These are phyloP conservation scores for Nidularia pulvinata DNA, from an alignment of 768 basidiomycete genomes.

Conservation along the genomic window DNA sequence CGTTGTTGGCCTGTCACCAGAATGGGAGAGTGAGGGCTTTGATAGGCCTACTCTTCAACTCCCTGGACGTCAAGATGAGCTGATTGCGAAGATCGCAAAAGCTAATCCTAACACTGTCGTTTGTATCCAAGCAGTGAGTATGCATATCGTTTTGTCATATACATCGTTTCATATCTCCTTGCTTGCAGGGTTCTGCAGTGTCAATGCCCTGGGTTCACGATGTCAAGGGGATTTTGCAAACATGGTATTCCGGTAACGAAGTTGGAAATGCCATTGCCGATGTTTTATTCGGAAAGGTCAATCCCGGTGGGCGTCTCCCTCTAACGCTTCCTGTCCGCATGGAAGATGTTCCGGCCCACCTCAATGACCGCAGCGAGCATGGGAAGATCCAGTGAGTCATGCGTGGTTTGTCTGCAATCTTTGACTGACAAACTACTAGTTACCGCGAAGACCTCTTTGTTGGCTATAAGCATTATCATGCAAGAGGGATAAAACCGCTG, in stretches of 20 bases:
- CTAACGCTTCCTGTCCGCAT: slow-evolving; percentile 58
- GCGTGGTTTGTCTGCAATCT: not conserved
- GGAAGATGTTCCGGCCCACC: slow-evolving; percentile 62
- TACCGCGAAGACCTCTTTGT: slow-evolving; percentile 67
- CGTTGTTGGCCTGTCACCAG: slow-evolving; percentile 61
- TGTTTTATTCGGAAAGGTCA: slow-evolving; percentile 60
- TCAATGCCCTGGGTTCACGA: slow-evolving; percentile 73
- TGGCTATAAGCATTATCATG: slow-evolving; percentile 71
- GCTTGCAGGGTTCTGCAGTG: slow-evolving; percentile 59
- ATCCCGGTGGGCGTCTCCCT: slow-evolving; percentile 60
- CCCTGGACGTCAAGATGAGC: slow-evolving; percentile 60
- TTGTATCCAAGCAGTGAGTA: slow-evolving; percentile 57
- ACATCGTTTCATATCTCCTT: slow-evolving; percentile 1
- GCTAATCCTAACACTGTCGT: slow-evolving; percentile 62
- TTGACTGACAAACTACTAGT: slow-evolving; percentile 11
- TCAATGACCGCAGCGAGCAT: slow-evolving; percentile 58
- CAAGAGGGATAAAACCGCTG: slow-evolving; percentile 48
- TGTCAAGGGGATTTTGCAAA: slow-evolving; percentile 55
- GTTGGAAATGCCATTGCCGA: slow-evolving; percentile 65
- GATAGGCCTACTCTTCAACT: slow-evolving; percentile 62
- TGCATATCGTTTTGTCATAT: not conserved
- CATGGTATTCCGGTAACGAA: slow-evolving; percentile 71
- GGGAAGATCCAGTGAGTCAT: slow-evolving; percentile 44
- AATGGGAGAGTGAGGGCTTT: slow-evolving; percentile 80
- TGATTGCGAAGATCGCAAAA: slow-evolving; percentile 47